Evolutionary conservation across 148 eudicot species (phyloP).

Genomic region (Amaranthus cruentus): DNA sequence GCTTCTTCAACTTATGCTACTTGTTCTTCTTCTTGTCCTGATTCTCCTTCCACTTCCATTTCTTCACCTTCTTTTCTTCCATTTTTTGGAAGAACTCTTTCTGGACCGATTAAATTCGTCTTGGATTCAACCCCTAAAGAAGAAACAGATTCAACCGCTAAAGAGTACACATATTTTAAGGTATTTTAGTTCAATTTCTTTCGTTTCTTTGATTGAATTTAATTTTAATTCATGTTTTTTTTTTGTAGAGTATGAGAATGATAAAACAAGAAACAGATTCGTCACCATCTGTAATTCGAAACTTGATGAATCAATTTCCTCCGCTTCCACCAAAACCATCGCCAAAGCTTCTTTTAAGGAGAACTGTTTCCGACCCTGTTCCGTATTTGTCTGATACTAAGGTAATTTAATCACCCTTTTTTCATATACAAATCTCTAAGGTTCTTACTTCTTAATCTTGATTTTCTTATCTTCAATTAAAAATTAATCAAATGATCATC

Average conservation of each 20-base stretch:
- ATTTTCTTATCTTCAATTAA: too few species aligned
- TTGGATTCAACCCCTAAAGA: background rate
- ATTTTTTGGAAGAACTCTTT: background rate
- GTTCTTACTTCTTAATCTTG: background rate
- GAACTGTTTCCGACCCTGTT: conserved; percentile 18
- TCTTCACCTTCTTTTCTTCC: background rate
- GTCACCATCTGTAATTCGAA: background rate
- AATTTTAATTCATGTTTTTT: background rate
- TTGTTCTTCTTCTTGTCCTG: background rate
- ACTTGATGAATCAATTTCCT: background rate
- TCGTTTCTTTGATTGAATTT: background rate
- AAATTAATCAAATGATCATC: too few species aligned
- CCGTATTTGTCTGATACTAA: background rate
- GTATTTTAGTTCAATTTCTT: background rate
- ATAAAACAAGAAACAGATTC: background rate
- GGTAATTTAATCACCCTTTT: too few species aligned
- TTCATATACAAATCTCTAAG: background rate
- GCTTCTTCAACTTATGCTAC: background rate
- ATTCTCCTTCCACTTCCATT: background rate
- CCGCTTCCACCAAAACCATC: conserved; percentile 14
- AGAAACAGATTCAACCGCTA: background rate
- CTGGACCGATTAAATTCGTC: background rate
- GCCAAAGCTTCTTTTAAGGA: background rate
- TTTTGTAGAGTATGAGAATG: background rate
- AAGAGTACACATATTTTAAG: background rate